Evolutionary conservation across 768 basidiomycete genomes (phyloP).

Genomic region (Rhodotorula babjevae): DNA sequence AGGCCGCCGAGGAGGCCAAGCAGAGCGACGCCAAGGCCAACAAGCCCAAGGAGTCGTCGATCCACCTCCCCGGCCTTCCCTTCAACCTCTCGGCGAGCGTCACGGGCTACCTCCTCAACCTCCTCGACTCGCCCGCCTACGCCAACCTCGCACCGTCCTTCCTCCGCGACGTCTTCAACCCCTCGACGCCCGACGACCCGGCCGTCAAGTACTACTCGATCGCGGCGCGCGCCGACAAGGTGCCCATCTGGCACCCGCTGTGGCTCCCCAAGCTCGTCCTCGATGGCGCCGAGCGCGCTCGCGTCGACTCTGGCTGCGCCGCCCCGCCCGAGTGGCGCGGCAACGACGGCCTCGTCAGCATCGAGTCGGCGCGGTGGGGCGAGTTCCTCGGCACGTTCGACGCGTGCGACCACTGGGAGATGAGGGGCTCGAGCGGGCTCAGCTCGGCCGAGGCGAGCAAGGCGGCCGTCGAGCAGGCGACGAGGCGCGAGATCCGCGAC

Average conservation of each 20-base stretch:
- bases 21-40: background rate
- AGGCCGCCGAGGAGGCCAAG: constrained; percentile 35
- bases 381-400: constrained; percentile 87
- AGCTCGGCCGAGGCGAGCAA: constrained; percentile 38
- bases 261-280: constrained; percentile 94
- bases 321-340: constrained; percentile 56
- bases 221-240: constrained; percentile 57
- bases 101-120: constrained; percentile 75
- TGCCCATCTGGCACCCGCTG: constrained; percentile 77
- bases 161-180: constrained; percentile 73
- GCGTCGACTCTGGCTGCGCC: constrained; percentile 44
- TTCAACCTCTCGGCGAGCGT: constrained; percentile 72
- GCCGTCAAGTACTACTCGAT: constrained; percentile 87
- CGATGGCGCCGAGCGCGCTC: constrained; percentile 73
- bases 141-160: constrained; percentile 83
- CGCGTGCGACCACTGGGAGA: constrained; percentile 92
- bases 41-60: background rate
- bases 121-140: constrained; percentile 95
- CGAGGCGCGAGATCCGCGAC: constrained; percentile 44
- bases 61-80: constrained; percentile 44
- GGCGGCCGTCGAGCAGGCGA: constrained; percentile 25
- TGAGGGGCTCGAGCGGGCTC: constrained; percentile 75
- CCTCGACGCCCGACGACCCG: constrained; percentile 68
- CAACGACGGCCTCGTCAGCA: constrained; percentile 84
- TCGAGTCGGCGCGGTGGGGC: constrained; percentile 85